A percentile compares a stretch with the other conserved stretches of the same genome.
phyloP scores from a whole-genome alignment of 768 basidiomycete genomes.

The Boletus rubescentipes region DNA sequence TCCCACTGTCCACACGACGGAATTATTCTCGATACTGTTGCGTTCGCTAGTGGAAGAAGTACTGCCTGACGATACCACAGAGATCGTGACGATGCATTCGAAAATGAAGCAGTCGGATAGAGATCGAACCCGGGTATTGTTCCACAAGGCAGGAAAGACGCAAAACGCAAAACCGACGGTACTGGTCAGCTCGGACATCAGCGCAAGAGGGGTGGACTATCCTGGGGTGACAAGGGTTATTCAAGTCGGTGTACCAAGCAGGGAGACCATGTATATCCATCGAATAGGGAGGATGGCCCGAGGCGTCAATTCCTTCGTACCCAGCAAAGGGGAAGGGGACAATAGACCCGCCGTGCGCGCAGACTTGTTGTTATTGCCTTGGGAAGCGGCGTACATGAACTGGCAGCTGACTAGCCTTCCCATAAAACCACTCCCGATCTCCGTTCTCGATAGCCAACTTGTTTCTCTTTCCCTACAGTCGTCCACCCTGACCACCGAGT shows the following conservation, averaged over 20 bases:
- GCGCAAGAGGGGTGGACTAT: slow-evolving; percentile 87
- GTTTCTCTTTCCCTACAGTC: slow-evolving; percentile 11
- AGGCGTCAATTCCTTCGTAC: slow-evolving; percentile 49
- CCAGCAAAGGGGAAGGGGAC: background rate
- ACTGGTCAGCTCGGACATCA: slow-evolving; percentile 85
- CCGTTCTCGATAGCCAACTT: slow-evolving; percentile 12
- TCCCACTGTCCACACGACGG: slow-evolving; percentile 81
- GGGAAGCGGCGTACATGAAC: slow-evolving; percentile 70
- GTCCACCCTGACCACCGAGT: slow-evolving; percentile 22
- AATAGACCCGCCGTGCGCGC: slow-evolving; percentile 42
- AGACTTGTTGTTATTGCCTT: slow-evolving; percentile 77
- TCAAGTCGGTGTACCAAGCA: slow-evolving; percentile 80
- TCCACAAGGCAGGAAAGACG: slow-evolving; percentile 5
- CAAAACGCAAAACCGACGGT: slow-evolving; percentile 47
- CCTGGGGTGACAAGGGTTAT: slow-evolving; percentile 87
- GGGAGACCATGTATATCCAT: slow-evolving; percentile 75
- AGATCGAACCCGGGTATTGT: slow-evolving; percentile 26
- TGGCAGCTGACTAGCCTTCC: slow-evolving; percentile 66
- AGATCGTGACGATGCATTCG: slow-evolving; percentile 81
- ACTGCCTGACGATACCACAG: slow-evolving; percentile 56
- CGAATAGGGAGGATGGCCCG: slow-evolving; percentile 86
- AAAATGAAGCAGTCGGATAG: slow-evolving; percentile 42
- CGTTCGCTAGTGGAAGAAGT: slow-evolving; percentile 41
- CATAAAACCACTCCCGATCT: slow-evolving; percentile 53
- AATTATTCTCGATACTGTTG: slow-evolving; percentile 67